phyloP scores from a whole-genome alignment of 2,329 filamentous ascomycete genomes.

The Ophiocordyceps australis region DNA sequence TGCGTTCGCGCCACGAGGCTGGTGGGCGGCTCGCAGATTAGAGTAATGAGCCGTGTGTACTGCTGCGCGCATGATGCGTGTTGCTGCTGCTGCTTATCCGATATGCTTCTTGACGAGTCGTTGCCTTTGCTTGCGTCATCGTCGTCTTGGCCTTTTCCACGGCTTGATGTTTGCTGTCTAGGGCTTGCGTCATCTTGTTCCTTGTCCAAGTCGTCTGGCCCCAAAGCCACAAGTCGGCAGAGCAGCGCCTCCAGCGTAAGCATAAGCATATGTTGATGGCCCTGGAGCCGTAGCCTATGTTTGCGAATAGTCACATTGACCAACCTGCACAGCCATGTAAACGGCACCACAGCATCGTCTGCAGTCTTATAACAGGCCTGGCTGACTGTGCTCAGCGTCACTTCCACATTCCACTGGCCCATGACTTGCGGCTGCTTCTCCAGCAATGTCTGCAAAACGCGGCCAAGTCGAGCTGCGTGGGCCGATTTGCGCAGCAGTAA shows the following conservation, averaged over 20 bases:
- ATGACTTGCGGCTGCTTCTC: conserved; percentile 30
- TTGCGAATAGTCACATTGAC: conserved; percentile 38
- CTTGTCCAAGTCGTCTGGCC: no score
- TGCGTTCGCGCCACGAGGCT: conserved; percentile 31
- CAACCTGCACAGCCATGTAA: conserved; percentile 30
- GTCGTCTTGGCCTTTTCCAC: conserved; percentile 8
- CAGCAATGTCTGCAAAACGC: conserved; percentile 24
- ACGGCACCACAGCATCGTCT: conserved; percentile 16
- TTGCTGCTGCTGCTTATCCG: no score
- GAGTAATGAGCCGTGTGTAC: conserved; percentile 36
- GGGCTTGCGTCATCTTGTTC: no score
- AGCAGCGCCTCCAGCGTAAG: conserved; percentile 37
- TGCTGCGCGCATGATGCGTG: conserved; percentile 27
- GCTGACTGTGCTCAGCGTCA: conserved; percentile 27
- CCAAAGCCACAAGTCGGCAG: conserved; percentile 27
- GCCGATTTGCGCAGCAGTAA: conserved; percentile 12
- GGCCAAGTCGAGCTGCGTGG: conserved; percentile 19
- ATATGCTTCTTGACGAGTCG: conserved; percentile 9
- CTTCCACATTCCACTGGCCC: conserved; percentile 40
- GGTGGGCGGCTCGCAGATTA: conserved; percentile 40
- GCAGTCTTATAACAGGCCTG: conserved; percentile 11
- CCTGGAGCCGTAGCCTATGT: conserved; percentile 41
- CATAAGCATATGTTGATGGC: conserved; percentile 41
- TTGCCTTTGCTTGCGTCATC: conserved; percentile 5
- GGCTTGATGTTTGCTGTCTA: no score